Evolutionary conservation across 192 early-diverging fungal species (phyloP).

Genomic region (Chytriomyces confervae): DNA sequence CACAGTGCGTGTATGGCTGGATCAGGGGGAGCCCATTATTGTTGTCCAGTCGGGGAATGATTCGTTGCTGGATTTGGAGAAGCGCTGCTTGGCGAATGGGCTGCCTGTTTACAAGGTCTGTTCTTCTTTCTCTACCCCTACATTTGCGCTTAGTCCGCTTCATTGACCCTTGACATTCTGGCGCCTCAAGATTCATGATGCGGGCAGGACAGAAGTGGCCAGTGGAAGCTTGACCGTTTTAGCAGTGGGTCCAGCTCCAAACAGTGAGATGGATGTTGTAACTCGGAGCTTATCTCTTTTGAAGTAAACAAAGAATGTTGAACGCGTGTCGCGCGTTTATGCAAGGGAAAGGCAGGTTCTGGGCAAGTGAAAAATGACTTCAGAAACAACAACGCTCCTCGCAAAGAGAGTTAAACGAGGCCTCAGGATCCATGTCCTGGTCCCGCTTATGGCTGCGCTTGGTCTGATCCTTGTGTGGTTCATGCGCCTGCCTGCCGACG

Average conservation of each 20-base stretch:
- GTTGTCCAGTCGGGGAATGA: constrained; percentile 11
- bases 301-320: not conserved
- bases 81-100: not conserved
- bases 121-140: not conserved
- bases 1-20: not conserved
- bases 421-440: no score
- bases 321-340: not conserved
- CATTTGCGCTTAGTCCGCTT: not conserved
- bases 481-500: no score
- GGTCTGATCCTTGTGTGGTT: no score
- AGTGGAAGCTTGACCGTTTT: constrained; percentile 30
- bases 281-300: constrained; percentile 19
- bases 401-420: no score
- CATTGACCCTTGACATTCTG: not conserved
- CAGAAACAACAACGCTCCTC: no score
- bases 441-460: no score
- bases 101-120: constrained; percentile 4
- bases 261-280: not conserved
- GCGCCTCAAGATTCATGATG: constrained; percentile 5
- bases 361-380: no score
- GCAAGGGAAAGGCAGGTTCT: no score
- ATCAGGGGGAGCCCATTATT: constrained; percentile 31
- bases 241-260: constrained; percentile 20
- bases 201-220: constrained; percentile 26
- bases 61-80: not conserved